phyloP scores from a whole-genome alignment of 129 eudicot genomes.

The Tagetes erecta region DNA sequence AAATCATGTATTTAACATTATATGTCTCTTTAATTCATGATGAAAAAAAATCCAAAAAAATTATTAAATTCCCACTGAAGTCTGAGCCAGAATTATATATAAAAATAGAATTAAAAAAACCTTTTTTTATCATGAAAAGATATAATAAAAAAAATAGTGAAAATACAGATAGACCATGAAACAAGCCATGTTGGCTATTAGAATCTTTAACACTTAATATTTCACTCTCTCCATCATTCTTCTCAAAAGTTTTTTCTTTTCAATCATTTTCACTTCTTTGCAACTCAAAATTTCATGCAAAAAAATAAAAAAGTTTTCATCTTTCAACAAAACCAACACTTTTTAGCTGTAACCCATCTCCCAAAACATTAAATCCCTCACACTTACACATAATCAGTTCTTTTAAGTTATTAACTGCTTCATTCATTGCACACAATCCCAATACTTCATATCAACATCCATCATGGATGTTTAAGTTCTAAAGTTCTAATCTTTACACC shows the following conservation, averaged over 20 bases:
- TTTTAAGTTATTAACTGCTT: conserved; percentile 22
- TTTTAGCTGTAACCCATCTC: conserved; percentile 36
- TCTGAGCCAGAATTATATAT: conserved; percentile 18
- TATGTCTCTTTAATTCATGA: conserved; percentile 1
- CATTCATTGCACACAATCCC: conserved; percentile 31
- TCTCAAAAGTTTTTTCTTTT: conserved; percentile 21
- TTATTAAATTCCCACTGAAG: conserved; percentile 22
- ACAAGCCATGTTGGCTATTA: conserved; percentile 45
- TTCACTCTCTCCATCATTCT: conserved; percentile 22
- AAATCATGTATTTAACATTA: background rate
- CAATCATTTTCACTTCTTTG: conserved; percentile 32
- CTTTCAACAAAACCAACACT: conserved; percentile 16
- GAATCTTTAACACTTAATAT: conserved; percentile 37
- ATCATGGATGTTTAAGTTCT: conserved; percentile 29
- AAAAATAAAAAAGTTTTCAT: conserved; percentile 13
- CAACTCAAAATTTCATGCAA: conserved; percentile 37
- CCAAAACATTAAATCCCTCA: conserved; percentile 32
- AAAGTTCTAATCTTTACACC: background rate
- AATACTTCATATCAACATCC: conserved; percentile 26
- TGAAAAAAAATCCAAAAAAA: conserved; percentile 10
- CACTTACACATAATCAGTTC: conserved; percentile 24
- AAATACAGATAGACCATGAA: conserved; percentile 35
- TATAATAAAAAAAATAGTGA: background rate
- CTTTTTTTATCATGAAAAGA: background rate
- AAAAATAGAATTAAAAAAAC: background rate